Base-by-base conservation (phyloP, 108 stramenopile species). In the Skeletonema costatum region DNA sequence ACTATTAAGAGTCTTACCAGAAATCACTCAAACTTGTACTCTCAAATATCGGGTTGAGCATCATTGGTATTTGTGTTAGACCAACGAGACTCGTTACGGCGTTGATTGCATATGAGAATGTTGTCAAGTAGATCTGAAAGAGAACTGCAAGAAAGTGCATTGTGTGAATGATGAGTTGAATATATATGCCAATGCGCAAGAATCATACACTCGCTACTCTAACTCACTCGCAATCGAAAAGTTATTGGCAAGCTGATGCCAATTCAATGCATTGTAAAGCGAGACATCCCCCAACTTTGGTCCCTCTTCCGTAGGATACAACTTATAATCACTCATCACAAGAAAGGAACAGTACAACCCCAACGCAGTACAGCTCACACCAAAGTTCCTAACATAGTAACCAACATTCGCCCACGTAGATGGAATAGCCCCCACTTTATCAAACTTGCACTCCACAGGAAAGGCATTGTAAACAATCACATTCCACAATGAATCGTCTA, bases 91-190 rank as follows among this genome's bases (percentile, higher is more conserved):
- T 76, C 50, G 84, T 87, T 19, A 80, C 17, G 32, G 79, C 63
- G 29, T 46, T 71, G 64, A 92, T 36, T 2, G 79, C 86, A 39
- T 84, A 89, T 14, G 79, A 50, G 68, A 85, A 88, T 32, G 85
- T 80, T 29, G 89, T 84, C 70, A 92, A 66, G 69, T 87, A 83
- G 11, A 88, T 29, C 77, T 89, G 87, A 64, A 92, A 88, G 6
- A 88, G 63, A 10, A 89, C 71, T 82, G 65, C 19, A 56, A 16
- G 31, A 33, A 9, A 33, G 19, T 25, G 60, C 10, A 48, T 58
- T 19, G n/a, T 12, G 50, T 51, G 50, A 65, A 50, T 31, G 63
- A 58, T 10, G 33, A 25, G 30, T 7, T 7, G 17, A 38, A 25
- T 13, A 35, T 13, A 42, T 19, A 53, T 36, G 32, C 36, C 17